These are phyloP conservation scores for Nephelium lappaceum DNA, from an alignment of 345 rosid species.

Conservation along the genomic window DNA sequence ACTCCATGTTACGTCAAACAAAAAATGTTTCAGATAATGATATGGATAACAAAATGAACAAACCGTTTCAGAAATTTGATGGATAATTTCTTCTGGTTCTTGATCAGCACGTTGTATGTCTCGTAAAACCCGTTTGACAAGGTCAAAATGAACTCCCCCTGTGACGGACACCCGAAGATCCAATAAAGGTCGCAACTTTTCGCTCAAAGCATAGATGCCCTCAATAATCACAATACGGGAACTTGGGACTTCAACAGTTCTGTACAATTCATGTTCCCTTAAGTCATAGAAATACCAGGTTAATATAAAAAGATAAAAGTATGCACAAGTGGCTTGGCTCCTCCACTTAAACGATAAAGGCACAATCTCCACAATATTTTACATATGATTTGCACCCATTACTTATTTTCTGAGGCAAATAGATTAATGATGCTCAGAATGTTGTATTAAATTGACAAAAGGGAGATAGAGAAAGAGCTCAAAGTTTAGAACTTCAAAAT, in stretches of 20 bases:
- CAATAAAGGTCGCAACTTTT: constrained; percentile 79
- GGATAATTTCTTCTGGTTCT: constrained; percentile 96
- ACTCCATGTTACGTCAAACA: neutral
- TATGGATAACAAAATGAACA: constrained; percentile 17
- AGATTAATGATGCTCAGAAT: neutral
- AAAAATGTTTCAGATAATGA: neutral
- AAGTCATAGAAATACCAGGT: constrained; percentile 13
- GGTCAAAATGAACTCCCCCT: constrained; percentile 99
- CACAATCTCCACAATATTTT: neutral
- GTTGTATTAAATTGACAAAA: neutral
- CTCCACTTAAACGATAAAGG: neutral
- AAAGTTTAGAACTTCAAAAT: neutral
- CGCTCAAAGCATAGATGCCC: constrained; percentile 96
- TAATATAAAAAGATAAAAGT: neutral
- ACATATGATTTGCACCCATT: neutral
- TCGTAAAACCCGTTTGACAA: constrained; percentile 92
- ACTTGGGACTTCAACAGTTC: constrained; percentile 87
- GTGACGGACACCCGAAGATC: constrained; percentile 91
- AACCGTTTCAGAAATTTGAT: constrained; percentile 99
- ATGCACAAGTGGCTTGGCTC: constrained; percentile 8
- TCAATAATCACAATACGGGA: constrained; percentile 93
- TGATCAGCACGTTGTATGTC: constrained; percentile 99
- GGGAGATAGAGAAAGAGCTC: neutral
- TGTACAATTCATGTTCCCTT: constrained; percentile 37
- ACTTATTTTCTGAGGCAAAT: neutral